These are phyloP conservation scores for Camelina sativa DNA, from an alignment of 345 rosid species.

Conservation along the genomic window DNA sequence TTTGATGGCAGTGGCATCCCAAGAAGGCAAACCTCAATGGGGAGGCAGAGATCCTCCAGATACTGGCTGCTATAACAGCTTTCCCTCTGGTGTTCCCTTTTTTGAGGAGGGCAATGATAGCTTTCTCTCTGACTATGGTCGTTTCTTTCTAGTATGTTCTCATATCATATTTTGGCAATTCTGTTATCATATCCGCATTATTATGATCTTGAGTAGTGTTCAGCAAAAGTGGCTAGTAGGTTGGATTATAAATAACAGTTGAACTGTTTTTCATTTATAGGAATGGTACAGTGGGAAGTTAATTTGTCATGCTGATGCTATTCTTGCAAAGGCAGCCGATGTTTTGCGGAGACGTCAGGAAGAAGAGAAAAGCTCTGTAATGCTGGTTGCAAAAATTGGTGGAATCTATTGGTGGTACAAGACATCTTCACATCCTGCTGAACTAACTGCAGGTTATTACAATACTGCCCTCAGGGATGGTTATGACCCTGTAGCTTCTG, in stretches of 20 bases:
- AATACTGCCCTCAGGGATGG: slow-evolving; percentile 66
- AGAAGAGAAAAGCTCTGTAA: slow-evolving; percentile 50
- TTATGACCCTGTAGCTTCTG: slow-evolving; percentile 64
- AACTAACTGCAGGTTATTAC: slow-evolving; percentile 69
- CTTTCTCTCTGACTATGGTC: slow-evolving; percentile 72
- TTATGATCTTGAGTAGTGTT: slow-evolving; percentile 23
- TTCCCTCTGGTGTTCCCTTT: slow-evolving; percentile 61
- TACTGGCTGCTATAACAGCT: slow-evolving; percentile 69
- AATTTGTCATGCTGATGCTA: slow-evolving; percentile 73
- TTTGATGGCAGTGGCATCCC: slow-evolving; percentile 65
- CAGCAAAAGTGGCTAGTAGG: slow-evolving; percentile 22
- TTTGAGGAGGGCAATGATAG: slow-evolving; percentile 69
- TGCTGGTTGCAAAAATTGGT: slow-evolving; percentile 66
- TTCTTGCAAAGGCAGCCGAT: slow-evolving; percentile 65
- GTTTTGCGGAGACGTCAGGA: slow-evolving; percentile 55
- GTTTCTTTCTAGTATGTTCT: slow-evolving; percentile 66
- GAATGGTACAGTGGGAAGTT: slow-evolving; percentile 79
- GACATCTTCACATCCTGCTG: slow-evolving; percentile 64
- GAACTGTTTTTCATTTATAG: slow-evolving; percentile 44
- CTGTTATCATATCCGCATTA: neutral
- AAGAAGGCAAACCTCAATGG: slow-evolving; percentile 71
- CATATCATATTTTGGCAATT: slow-evolving; percentile 20
- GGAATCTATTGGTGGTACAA: slow-evolving; percentile 77
- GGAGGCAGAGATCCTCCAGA: slow-evolving; percentile 61
- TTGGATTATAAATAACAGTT: slow-evolving; percentile 13